Conservation (phyloP, 495 filamentous ascomycete species). For the Parmelia sp. region DNA sequence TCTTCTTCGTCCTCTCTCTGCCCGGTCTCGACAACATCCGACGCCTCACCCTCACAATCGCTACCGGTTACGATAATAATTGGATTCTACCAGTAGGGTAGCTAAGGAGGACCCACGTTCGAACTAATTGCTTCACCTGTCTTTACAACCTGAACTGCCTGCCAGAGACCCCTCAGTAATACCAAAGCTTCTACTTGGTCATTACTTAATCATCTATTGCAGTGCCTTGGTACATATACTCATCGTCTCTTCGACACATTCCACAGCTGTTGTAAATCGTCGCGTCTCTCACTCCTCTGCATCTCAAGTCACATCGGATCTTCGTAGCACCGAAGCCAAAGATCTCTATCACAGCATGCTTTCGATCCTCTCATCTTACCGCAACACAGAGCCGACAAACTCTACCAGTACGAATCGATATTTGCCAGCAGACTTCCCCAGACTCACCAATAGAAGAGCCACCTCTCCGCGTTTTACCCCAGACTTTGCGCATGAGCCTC, state of each 20-base stretch:
- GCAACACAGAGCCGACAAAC: constrained; percentile 22
- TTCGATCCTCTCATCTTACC: constrained; percentile 20
- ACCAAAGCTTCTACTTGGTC: neutral
- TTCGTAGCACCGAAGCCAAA: neutral
- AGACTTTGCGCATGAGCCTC: constrained; percentile 27
- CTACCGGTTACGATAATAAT: no score
- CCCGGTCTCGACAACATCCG: no score
- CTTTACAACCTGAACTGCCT: neutral
- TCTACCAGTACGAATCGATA: constrained; percentile 22
- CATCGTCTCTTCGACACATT: neutral
- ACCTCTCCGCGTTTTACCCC: constrained; percentile 24
- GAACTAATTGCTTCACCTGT: neutral
- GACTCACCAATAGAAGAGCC: constrained; percentile 27
- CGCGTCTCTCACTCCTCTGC: constrained; percentile 5
- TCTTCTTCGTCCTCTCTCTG: no score
- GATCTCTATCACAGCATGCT: constrained; percentile 17
- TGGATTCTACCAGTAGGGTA: neutral
- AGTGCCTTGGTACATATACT: neutral
- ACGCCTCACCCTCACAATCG: neutral
- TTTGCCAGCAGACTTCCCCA: constrained; percentile 24
- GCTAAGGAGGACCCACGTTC: neutral
- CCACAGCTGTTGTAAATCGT: neutral
- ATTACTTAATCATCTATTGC: neutral
- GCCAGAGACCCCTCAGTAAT: constrained; percentile 8
- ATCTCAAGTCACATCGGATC: constrained; percentile 10